Evolutionary conservation across 129 eudicot genomes (phyloP), one percentile per base, ranked within the genome.

Genomic region (Smallanthus sonchifolius): DNA sequence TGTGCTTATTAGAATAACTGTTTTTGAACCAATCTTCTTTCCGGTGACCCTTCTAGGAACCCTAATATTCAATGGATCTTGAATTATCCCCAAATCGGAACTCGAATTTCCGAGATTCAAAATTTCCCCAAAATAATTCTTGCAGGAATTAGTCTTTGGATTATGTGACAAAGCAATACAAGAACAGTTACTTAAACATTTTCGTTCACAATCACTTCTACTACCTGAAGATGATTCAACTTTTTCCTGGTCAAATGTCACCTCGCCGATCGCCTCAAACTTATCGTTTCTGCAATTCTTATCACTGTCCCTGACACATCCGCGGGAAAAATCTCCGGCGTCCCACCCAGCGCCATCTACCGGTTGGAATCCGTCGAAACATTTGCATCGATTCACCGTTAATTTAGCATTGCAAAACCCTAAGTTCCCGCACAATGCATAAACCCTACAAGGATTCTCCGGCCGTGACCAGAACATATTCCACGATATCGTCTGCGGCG

Each of bases 381-480:
- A 92, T 64, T 73, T 78, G n/a, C 98, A 92, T 2, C 87, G 87
- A 45, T 43, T 72, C 77, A 79, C 60, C 67, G 37, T 13, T 9
- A 44, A 56, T 20, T 64, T 74, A 3, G 67, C 63, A 24, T 80
- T 80, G 54, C 98, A 92, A 34, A 87, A 28, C 61, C 96, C 98
- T 15, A 80, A 80, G 66, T 89, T 79, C 56, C 98, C 98, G 77
- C 98, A 92, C 35, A 85, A 67, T 24, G 85, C 91, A 20, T 88
- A 89, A 5, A 79, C 94, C 49, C 72, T 72, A 65, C 96, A 91
- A 4, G 72, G 62, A 42, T 80, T 83, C 40, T 92, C 98, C 7
- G 98, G 98, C 65, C 77, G 86, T 13, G 88, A 77, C 98, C 98
- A 92, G 75, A 92, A 92, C 84, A 67, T 82, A 83, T 85, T 89